Base-by-base conservation (phyloP, 768 basidiomycete species). In the Russula foetens region DNA sequence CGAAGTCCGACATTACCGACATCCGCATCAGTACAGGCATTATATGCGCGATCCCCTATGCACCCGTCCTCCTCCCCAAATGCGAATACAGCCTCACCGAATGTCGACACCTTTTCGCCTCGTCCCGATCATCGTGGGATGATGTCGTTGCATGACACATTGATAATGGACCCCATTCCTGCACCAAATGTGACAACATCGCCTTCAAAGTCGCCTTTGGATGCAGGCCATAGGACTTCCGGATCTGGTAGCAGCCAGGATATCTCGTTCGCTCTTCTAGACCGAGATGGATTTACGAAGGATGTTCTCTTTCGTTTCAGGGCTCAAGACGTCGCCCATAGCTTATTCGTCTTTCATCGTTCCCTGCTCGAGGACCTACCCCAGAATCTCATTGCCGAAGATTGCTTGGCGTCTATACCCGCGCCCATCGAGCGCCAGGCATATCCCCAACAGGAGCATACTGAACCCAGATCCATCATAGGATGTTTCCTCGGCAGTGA, bases 291-390 rank as follows among this genome's bases (percentile, higher is more conserved):
- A 0, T 75, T 92, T 14, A 84, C 87, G 14, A 76, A 83, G 19
- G 85, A 86, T 28, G 75, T 86, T 7, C 76, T 92, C 48, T 76
- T 86, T 14, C 67, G 76, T 19, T 73, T 89, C n/a, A 87, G 90
- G 63, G 79, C 81, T 6, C 74, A 79, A 53, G 62, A 84, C 19
- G 69, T 92, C 24, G 84, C 88, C 2, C 75, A 75, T 53, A 88
- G 87, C 70, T 72, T 93, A 61, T 79, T 77, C 33, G 62, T 79
- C 0, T 88, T 84, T 70, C 85, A 90, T 70, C 78, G 79, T 14
- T 74, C 75, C 0, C 71, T 69, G 7, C 69, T 83, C 0, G 57
- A 81, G 53, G 70, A 75, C 39, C 73, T 80, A 26, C 84, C 85
- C 0, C 76, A 80, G 43, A 79, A 82, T 63, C 67, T 85, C 53